Conservation (phyloP, 495 filamentous ascomycete species). For the Penicillium egyptiacum region DNA sequence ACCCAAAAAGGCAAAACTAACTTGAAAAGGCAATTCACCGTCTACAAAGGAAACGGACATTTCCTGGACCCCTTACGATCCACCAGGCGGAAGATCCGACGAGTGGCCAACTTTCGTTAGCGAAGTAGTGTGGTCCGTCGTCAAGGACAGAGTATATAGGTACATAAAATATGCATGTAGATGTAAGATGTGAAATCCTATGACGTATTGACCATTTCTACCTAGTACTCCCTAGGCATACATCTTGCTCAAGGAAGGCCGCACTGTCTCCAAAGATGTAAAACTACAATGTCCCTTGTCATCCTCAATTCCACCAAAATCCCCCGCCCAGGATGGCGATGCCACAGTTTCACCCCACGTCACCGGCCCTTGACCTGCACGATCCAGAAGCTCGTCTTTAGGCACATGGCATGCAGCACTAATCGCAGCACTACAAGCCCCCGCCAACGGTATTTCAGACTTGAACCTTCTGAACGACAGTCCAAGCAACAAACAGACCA, state of each 20-base stretch:
- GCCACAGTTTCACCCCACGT: conserved; percentile 16
- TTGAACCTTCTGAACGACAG: conserved; percentile 26
- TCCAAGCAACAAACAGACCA: conserved; percentile 16
- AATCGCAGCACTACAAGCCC: conserved; percentile 45
- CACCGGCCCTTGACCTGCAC: background rate
- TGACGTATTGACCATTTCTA: too few species aligned
- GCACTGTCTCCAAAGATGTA: conserved; percentile 5
- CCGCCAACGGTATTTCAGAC: conserved; percentile 41
- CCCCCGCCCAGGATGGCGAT: background rate
- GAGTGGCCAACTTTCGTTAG: too few species aligned
- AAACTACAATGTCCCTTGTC: conserved; percentile 19
- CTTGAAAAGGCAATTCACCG: too few species aligned
- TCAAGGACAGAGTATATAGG: too few species aligned
- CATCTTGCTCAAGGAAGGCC: conserved; percentile 15
- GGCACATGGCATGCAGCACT: conserved; percentile 35
- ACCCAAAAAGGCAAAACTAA: too few species aligned
- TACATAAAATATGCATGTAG: too few species aligned
- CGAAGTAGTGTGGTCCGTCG: too few species aligned
- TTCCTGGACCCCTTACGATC: too few species aligned
- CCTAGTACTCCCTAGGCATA: background rate
- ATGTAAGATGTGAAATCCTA: too few species aligned
- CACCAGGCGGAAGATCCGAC: too few species aligned
- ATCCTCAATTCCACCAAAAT: background rate
- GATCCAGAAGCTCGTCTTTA: conserved; percentile 1
- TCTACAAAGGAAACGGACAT: too few species aligned